These are phyloP conservation scores for Cladophialophora carrionii DNA, from an alignment of 2,329 filamentous ascomycete genomes.

Conservation along the genomic window DNA sequence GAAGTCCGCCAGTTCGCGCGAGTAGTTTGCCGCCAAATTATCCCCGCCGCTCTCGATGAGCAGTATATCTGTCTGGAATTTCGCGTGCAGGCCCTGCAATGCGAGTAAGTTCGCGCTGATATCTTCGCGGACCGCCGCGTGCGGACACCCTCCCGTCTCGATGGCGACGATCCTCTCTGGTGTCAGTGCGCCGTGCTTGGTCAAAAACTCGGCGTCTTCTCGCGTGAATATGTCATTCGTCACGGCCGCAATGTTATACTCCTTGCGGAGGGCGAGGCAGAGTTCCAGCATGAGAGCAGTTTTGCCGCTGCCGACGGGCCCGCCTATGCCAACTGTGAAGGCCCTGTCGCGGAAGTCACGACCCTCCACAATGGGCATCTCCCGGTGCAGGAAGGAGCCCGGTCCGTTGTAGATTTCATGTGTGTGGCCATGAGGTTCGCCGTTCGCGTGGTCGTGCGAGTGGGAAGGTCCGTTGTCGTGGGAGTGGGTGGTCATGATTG, in stretches of 20 bases:
- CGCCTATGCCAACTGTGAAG: conserved; percentile 97
- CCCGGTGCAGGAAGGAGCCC: conserved; percentile 83
- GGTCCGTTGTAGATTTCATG: conserved; percentile 95
- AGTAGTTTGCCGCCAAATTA: conserved; percentile 97
- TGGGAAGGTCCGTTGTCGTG: conserved; percentile 45
- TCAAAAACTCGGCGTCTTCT: conserved; percentile 97
- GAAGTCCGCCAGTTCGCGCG: conserved; percentile 89
- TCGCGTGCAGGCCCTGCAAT: conserved; percentile 81
- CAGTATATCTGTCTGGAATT: conserved; percentile 79
- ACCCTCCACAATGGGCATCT: conserved; percentile 91
- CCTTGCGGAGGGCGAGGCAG: conserved; percentile 77
- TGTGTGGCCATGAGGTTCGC: conserved; percentile 77
- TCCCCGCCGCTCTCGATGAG: conserved; percentile 96
- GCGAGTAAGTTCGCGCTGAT: conserved; percentile 92
- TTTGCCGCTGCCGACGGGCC: conserved; percentile 95
- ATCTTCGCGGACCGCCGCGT: conserved; percentile 96
- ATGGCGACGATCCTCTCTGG: conserved; percentile 87
- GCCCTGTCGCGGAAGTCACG: conserved; percentile 85
- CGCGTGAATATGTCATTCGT: conserved; percentile 58
- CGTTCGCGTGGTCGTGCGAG: conserved; percentile 54
- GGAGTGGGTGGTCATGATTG: conserved; percentile 36
- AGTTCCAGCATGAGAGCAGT: conserved; percentile 95
- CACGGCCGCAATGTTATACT: conserved; percentile 87
- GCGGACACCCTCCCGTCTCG: conserved; percentile 95
- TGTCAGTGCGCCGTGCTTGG: conserved; percentile 79